Conservation (phyloP, 2,329 filamentous ascomycete species). For the Sordariomycetes sp. region DNA sequence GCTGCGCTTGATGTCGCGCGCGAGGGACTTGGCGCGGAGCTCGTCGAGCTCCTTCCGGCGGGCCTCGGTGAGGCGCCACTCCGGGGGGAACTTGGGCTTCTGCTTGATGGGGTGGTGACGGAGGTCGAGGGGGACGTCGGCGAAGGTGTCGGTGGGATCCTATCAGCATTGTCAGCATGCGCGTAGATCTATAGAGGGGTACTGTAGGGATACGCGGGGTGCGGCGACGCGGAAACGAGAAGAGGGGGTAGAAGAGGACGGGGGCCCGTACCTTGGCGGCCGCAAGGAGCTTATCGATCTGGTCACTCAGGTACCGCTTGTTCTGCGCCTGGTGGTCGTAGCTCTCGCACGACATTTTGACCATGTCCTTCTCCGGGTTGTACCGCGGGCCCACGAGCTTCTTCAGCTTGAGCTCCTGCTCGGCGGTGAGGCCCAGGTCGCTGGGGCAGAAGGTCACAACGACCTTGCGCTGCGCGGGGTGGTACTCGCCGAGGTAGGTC, state of each 20-base stretch:
- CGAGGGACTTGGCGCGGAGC: conserved; percentile 34
- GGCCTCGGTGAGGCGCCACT: conserved; percentile 68
- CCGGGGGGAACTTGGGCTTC: conserved; percentile 60
- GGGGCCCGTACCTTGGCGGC: conserved; percentile 49
- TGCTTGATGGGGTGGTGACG: conserved; percentile 60
- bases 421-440: conserved; percentile 56
- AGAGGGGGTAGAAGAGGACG: background rate
- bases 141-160: conserved; percentile 69
- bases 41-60: conserved; percentile 52
- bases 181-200: conserved; percentile 4
- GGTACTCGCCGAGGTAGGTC: conserved; percentile 85
- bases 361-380: conserved; percentile 67
- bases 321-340: conserved; percentile 88
- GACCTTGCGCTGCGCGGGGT: conserved; percentile 87
- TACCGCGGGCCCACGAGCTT: conserved; percentile 80
- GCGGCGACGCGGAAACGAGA: background rate
- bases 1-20: conserved; percentile 39
- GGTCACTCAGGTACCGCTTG: conserved; percentile 81
- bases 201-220: background rate
- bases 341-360: conserved; percentile 85
- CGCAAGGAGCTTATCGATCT: conserved; percentile 58
- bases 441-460: conserved; percentile 75
- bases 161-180: conserved; percentile 14
- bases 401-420: conserved; percentile 67
- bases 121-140: conserved; percentile 79